phyloP scores from a whole-genome alignment of 2,329 filamentous ascomycete genomes.

The Boeremia exigua region DNA sequence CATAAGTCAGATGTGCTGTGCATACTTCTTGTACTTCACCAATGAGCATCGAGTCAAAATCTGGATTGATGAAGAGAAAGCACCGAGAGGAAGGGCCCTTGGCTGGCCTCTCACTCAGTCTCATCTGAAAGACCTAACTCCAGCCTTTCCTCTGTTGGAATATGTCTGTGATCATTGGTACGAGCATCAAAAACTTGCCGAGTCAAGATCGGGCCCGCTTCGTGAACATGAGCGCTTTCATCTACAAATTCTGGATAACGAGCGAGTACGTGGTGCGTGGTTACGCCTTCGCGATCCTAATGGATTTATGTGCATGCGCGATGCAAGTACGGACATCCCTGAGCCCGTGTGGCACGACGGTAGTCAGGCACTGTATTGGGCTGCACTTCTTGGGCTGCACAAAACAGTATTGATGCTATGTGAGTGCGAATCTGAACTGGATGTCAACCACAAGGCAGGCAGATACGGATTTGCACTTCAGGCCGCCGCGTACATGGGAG shows the following conservation, averaged over 20 bases:
- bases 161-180: neutral
- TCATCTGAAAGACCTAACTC: neutral
- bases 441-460: neutral
- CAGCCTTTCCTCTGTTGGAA: neutral
- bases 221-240: neutral
- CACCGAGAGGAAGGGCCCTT: too few relatives aligned
- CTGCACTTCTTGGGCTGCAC: neutral
- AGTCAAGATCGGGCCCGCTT: neutral
- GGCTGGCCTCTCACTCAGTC: too few relatives aligned
- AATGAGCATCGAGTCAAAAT: neutral
- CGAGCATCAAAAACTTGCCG: neutral
- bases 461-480: neutral
- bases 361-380: neutral
- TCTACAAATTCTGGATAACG: neutral
- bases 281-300: neutral
- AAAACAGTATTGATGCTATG: neutral
- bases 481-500: neutral
- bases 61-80: neutral
- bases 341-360: neutral
- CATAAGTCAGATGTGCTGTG: neutral
- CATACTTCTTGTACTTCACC: neutral
- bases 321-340: too few relatives aligned
- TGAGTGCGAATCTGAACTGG: neutral
- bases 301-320: too few relatives aligned
- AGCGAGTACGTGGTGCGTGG: neutral